Percentiles rank a stretch among this genome's conserved stretches.
These are phyloP conservation scores for Penicillium ochrochloron DNA, from an alignment of 495 filamentous ascomycete species.

Conservation along the genomic window DNA sequence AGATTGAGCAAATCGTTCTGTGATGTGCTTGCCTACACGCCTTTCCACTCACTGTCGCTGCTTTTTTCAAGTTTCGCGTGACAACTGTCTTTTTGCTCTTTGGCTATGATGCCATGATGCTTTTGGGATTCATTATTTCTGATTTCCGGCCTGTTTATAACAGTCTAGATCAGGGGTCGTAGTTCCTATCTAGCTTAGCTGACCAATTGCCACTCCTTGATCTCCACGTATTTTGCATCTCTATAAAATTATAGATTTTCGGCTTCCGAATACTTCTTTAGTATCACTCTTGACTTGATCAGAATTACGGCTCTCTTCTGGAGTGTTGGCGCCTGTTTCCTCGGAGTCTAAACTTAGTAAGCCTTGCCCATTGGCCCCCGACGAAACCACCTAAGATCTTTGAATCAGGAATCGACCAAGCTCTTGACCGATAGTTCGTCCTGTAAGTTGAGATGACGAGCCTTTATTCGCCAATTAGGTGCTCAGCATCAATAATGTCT, in stretches of 20 bases:
- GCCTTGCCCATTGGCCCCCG: no score
- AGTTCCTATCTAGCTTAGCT: constrained; percentile 27
- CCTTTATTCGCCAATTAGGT: no score
- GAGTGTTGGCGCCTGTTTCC: no score
- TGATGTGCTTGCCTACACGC: neutral
- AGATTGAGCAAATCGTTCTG: constrained; percentile 11
- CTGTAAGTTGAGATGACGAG: no score
- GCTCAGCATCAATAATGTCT: no score
- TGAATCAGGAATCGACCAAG: no score
- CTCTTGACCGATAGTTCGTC: no score
- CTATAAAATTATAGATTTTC: neutral
- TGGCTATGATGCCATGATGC: neutral
- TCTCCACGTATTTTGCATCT: neutral
- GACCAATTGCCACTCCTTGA: constrained; percentile 35
- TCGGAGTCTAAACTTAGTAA: no score
- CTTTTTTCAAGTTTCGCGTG: neutral
- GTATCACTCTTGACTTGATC: neutral
- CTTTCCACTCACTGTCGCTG: constrained; percentile 2
- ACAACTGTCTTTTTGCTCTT: neutral
- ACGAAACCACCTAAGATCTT: no score
- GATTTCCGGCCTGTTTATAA: neutral
- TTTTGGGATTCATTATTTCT: neutral
- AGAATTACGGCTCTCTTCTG: neutral
- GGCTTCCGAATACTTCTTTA: neutral
- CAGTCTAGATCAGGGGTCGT: neutral